phyloP scores from a whole-genome alignment of 495 filamentous ascomycete species.

The Annulohypoxylon moriforme region DNA sequence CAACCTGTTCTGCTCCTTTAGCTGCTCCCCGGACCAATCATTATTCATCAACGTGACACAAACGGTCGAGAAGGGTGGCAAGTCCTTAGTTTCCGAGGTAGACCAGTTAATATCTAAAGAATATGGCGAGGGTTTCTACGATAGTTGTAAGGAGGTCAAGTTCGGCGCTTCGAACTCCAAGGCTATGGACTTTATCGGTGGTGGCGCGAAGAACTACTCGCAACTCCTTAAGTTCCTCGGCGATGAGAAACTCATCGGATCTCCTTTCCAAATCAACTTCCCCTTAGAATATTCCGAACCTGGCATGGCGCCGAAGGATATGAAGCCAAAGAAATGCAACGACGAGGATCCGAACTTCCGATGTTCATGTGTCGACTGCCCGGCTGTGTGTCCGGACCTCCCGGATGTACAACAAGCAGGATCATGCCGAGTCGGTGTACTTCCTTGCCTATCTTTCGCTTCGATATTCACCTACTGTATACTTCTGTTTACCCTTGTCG shows the following conservation, averaged over 20 bases:
- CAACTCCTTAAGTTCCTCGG: conserved; percentile 92
- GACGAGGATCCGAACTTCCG: conserved; percentile 84
- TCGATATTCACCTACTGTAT: conserved; percentile 87
- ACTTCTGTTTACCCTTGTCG: conserved; percentile 72
- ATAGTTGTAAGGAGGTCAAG: conserved; percentile 98
- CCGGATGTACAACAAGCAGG: conserved; percentile 73
- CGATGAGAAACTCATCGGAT: conserved; percentile 86
- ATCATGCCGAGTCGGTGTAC: conserved; percentile 82
- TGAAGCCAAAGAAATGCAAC: conserved; percentile 84
- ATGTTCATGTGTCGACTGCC: conserved; percentile 94
- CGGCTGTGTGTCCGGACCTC: conserved; percentile 81
- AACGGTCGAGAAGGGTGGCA: conserved; percentile 71
- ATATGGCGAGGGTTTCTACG: conserved; percentile 90
- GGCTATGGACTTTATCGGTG: conserved; percentile 95
- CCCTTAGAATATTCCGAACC: conserved; percentile 70
- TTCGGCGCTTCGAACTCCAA: conserved; percentile 91
- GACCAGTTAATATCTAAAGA: conserved; percentile 89
- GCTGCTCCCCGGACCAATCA: conserved; percentile 95
- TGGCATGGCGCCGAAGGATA: conserved; percentile 72
- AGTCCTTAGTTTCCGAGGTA: conserved; percentile 83
- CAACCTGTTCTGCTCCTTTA: conserved; percentile 97
- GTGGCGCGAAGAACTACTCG: conserved; percentile 89
- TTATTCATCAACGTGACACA: conserved; percentile 94
- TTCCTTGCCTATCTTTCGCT: conserved; percentile 92
- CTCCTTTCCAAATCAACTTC: conserved; percentile 98